Evolutionary conservation across 2,329 filamentous ascomycete genomes (phyloP), one percentile per base, ranked within the genome.

Genomic region (Colletotrichum sp.): DNA sequence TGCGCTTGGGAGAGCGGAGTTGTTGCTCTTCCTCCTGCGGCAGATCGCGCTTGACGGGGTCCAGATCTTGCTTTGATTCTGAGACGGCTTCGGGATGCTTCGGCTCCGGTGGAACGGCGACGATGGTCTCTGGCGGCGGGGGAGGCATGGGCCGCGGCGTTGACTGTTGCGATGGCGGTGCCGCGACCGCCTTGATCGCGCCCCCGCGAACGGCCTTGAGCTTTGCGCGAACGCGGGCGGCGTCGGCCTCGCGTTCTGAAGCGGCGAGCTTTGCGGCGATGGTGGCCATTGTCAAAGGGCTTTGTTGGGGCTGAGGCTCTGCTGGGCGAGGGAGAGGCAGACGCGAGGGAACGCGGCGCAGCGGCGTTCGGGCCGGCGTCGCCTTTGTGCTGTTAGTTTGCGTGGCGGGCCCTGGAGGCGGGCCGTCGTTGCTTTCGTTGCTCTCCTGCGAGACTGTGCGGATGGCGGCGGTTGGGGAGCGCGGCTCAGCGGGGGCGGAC

Each of bases 181-280:
- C 83, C 76, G 69, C 82, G 80, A 22, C 78, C 8, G 64, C 13
- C 71, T 83, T 84, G 70, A 81, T 82, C 16, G 82, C 65, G 6
- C 74, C 74, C n/a, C 74, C 84, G 44, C 87, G 83, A 4, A 89
- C 89, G 2, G 92, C 91, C 79, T 88, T 89, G 34, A 93, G 86
- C 81, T 93, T 93, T 4, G 92, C 92, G 5, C 91, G 86, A 0
- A 93, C 91, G 29, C 92, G 87, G 2, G 91, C 91, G 2, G 92
- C 92, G 78, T 93, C 91, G 6, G 92, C 92, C 69, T 93, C 91
- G 22, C 90, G 87, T 78, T 93, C 92, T 1, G 91, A 91, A 3
- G 92, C 92, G 1, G 91, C 92, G 0, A 93, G 86, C 82, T 93
- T 93, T 32, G 91, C 91, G 0, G 90, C 89, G 77, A 93, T 93